These are phyloP conservation scores for Aurinia saxatilis DNA, from an alignment of 345 rosid genomes.

Conservation along the genomic window DNA sequence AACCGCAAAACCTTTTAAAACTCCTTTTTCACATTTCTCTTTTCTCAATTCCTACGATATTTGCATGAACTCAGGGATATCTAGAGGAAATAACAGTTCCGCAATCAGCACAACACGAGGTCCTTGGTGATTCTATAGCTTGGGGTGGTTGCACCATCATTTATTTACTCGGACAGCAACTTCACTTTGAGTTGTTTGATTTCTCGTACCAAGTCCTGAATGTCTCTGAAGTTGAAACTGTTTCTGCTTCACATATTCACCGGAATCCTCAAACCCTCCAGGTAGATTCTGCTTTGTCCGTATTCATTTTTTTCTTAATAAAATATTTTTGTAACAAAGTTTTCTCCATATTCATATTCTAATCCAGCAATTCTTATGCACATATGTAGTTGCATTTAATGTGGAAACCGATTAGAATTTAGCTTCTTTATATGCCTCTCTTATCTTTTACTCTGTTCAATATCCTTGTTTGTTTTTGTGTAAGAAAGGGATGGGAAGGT, in stretches of 20 bases:
- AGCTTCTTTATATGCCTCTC: background rate
- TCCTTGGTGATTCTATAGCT: slow-evolving; percentile 85
- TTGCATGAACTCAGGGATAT: slow-evolving; percentile 51
- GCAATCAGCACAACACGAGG: slow-evolving; percentile 45
- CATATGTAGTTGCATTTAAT: no score
- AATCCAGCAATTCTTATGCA: background rate
- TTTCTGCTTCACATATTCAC: slow-evolving; percentile 44
- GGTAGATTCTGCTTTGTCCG: slow-evolving; percentile 36
- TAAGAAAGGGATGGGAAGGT: slow-evolving; percentile 77
- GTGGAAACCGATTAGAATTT: background rate
- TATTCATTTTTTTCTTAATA: no score
- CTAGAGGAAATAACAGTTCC: slow-evolving; percentile 62
- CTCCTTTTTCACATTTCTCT: background rate
- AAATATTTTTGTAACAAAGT: no score
- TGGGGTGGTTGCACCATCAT: slow-evolving; percentile 99
- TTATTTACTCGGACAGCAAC: slow-evolving; percentile 93
- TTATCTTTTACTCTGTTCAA: background rate
- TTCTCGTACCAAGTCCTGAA: slow-evolving; percentile 95
- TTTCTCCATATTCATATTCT: no score
- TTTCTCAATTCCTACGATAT: background rate
- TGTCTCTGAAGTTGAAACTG: slow-evolving; percentile 89
- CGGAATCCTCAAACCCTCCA: slow-evolving; percentile 51
- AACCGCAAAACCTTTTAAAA: background rate
- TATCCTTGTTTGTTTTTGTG: background rate
- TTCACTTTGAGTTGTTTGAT: slow-evolving; percentile 95